Percentiles rank a stretch among this genome's conserved stretches.
These are phyloP conservation scores for Nigrospora osmanthi DNA, from an alignment of 2,329 filamentous ascomycete species.

Conservation along the genomic window DNA sequence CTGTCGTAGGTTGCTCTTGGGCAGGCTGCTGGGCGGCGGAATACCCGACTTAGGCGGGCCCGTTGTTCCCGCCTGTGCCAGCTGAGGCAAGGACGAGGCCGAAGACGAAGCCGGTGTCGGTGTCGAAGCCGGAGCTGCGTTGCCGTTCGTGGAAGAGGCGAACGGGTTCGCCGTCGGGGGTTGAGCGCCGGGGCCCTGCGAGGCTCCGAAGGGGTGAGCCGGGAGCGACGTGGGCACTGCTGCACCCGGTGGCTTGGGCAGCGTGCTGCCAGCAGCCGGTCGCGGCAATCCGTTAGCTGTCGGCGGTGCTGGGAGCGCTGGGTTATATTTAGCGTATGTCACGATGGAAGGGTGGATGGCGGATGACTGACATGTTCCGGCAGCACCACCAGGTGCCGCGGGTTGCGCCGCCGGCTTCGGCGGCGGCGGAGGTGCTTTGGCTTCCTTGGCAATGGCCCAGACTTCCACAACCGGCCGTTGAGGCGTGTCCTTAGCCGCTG, in stretches of 20 bases:
- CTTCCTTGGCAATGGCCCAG: conserved; percentile 70
- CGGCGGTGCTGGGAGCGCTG: no score
- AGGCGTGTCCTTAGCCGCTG: conserved; percentile 78
- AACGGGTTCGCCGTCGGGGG: conserved; percentile 1
- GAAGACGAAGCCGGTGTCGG: conserved; percentile 5
- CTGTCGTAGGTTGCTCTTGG: conserved; percentile 13
- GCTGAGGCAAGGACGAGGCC: no score
- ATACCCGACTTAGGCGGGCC: conserved; percentile 9
- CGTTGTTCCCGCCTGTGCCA: no score
- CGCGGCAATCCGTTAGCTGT: no score
- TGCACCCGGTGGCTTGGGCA: no score
- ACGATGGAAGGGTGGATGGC: no score
- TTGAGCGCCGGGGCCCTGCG: not conserved
- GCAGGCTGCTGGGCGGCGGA: conserved; percentile 14
- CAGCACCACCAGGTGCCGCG: conserved; percentile 7
- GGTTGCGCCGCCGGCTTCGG: conserved; percentile 19
- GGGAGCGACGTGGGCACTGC: no score
- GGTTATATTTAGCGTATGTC: no score
- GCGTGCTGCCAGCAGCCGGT: no score
- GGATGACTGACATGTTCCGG: not conserved
- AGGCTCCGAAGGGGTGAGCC: no score
- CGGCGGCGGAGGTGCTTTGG: conserved; percentile 36
- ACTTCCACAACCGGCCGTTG: conserved; percentile 78
- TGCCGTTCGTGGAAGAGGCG: not conserved
- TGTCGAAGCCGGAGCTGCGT: conserved; percentile 6